A percentile compares a stretch with the other conserved stretches of the same genome.
Conservation (phyloP, 1,284 basidiomycete species). For the Ceratobasidium sp. region DNA sequence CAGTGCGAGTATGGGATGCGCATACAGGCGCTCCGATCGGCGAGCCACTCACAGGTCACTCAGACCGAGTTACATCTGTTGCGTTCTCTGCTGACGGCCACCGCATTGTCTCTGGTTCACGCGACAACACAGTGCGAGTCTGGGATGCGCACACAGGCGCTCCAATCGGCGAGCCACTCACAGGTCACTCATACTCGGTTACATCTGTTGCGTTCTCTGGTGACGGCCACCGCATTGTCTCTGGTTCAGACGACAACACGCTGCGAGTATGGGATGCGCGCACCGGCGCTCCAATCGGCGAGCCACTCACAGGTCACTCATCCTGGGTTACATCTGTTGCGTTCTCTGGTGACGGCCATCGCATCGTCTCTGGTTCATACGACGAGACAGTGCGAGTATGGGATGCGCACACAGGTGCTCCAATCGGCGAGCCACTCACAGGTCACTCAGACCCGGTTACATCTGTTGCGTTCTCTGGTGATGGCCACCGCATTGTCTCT, state of each 20-base stretch:
- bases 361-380: constrained; percentile 5
- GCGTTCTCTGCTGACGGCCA: constrained; percentile 16
- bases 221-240: too few species aligned
- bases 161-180: not conserved
- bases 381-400: too few species aligned
- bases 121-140: constrained; percentile 1
- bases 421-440: too few species aligned
- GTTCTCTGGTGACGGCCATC: not conserved
- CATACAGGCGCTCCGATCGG: not conserved
- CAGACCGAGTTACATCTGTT: not conserved
- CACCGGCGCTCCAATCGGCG: too few species aligned
- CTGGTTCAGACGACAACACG: too few species aligned
- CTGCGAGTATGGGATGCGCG: not conserved
- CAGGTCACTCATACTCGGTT: not conserved
- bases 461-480: not conserved
- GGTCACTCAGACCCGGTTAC: not conserved
- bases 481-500: not conserved
- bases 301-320: not conserved
- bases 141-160: constrained; percentile 19
- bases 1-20: constrained; percentile 19
- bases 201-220: too few species aligned
- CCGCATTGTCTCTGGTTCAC: constrained; percentile 18
- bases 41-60: not conserved
- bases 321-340: not conserved
- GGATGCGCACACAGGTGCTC: too few species aligned